Evolutionary conservation across 208 protist genomes (phyloP).

Genomic region (Herpetomonas tarakana): DNA sequence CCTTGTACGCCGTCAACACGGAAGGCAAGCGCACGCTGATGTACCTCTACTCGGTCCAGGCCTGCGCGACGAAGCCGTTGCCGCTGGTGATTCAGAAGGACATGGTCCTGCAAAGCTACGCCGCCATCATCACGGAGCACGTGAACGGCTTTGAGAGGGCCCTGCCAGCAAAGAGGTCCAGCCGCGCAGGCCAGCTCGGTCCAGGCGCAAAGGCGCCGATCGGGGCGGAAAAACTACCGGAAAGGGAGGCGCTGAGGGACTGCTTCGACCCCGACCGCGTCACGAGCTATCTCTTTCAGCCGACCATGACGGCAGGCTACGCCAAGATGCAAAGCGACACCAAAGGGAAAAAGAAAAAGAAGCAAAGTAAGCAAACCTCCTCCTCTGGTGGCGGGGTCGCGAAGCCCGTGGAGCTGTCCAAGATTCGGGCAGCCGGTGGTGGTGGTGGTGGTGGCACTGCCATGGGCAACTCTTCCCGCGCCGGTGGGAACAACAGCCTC

Average conservation of each 20-base stretch:
- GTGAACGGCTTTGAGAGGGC: slow-evolving; percentile 4
- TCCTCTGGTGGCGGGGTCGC: no score
- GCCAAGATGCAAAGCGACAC: background rate
- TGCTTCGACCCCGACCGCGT: background rate
- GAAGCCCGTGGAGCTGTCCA: background rate
- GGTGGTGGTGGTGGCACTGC: no score
- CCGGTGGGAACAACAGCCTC: background rate
- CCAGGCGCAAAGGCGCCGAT: background rate
- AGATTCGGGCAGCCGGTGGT: background rate
- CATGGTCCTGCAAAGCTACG: slow-evolving; percentile 33
- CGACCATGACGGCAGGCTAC: background rate
- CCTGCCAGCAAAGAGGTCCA: background rate
- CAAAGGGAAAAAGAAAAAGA: background rate
- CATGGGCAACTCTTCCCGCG: background rate
- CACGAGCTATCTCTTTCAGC: background rate
- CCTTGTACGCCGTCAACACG: slow-evolving; percentile 56
- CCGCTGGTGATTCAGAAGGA: slow-evolving; percentile 34
- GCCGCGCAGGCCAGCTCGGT: background rate
- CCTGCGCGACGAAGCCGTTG: slow-evolving; percentile 22
- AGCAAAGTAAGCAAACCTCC: no score
- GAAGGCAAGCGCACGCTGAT: slow-evolving; percentile 52
- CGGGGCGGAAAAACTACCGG: background rate
- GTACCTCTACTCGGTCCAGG: slow-evolving; percentile 41
- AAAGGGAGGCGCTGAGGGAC: background rate
- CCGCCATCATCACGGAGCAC: slow-evolving; percentile 13